Evolutionary conservation across 2,329 filamentous ascomycete species (phyloP).

Genomic region (Pseudogymnoascus sp.): DNA sequence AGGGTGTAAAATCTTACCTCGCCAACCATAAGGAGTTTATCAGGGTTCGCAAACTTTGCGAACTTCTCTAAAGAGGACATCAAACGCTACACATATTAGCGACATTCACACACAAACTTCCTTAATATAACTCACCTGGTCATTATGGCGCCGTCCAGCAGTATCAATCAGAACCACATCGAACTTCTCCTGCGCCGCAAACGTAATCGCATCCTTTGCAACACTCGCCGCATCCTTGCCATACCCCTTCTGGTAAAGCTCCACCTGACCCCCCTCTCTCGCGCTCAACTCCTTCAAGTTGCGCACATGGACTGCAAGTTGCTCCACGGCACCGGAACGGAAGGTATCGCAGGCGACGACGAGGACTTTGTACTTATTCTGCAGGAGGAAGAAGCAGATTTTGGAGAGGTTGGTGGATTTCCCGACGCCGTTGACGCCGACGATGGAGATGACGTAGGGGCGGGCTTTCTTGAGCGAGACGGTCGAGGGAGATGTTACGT

Average conservation of each 20-base stretch:
- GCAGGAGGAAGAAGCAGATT: conserved; percentile 93
- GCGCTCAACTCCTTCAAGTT: conserved; percentile 83
- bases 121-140: conserved; percentile 41
- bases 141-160: conserved; percentile 88
- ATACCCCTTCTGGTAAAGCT: conserved; percentile 94
- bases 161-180: conserved; percentile 97
- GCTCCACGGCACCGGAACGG: conserved; percentile 92
- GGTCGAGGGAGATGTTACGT: conserved; percentile 58
- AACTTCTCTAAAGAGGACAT: conserved; percentile 98
- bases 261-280: conserved; percentile 76
- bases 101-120: not conserved
- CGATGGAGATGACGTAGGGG: conserved; percentile 95
- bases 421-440: conserved; percentile 95
- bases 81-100: conserved; percentile 44
- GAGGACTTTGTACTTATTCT: conserved; percentile 93
- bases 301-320: conserved; percentile 87
- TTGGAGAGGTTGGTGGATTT: conserved; percentile 98
- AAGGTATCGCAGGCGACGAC: conserved; percentile 96
- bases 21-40: conserved; percentile 98
- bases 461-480: conserved; percentile 57
- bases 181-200: conserved; percentile 65
- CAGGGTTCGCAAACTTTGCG: conserved; percentile 87
- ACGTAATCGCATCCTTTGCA: conserved; percentile 83
- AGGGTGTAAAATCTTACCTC: conserved; percentile 18
- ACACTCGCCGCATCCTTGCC: conserved; percentile 95